Conservation (phyloP, 2,329 filamentous ascomycete genomes). For the Fusarium phyllophilum region DNA sequence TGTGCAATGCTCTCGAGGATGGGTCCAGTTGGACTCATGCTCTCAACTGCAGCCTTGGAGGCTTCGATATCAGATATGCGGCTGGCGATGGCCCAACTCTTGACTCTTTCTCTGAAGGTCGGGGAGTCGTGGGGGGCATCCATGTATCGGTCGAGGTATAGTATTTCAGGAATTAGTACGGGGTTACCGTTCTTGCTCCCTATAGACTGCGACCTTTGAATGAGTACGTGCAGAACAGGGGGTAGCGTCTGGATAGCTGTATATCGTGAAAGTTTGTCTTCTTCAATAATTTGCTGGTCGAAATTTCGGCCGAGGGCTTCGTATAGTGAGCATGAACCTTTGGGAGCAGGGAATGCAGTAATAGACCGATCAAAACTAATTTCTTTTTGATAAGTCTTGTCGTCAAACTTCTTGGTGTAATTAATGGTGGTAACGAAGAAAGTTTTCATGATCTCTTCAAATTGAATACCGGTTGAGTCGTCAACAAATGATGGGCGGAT, state of each 20-base stretch:
- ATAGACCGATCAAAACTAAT: conserved; percentile 70
- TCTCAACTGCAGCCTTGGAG: conserved; percentile 43
- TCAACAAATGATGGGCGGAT: conserved; percentile 76
- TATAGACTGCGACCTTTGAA: conserved; percentile 83
- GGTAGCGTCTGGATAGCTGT: conserved; percentile 80
- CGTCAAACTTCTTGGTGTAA: conserved; percentile 65
- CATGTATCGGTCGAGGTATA: conserved; percentile 92
- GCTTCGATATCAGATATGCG: conserved; percentile 67
- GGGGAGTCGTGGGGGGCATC: conserved; percentile 69
- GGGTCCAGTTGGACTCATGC: conserved; percentile 40
- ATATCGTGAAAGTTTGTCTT: conserved; percentile 70
- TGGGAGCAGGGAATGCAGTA: conserved; percentile 66
- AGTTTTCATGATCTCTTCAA: conserved; percentile 80
- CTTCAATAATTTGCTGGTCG: conserved; percentile 78
- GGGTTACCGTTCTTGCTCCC: conserved; percentile 80
- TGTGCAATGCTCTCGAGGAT: conserved; percentile 43
- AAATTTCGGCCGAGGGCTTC: conserved; percentile 87
- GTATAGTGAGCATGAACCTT: conserved; percentile 73
- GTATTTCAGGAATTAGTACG: conserved; percentile 79
- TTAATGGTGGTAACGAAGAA: conserved; percentile 72
- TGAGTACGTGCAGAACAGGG: conserved; percentile 87
- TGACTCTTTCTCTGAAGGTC: conserved; percentile 71
- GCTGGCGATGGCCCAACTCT: conserved; percentile 79
- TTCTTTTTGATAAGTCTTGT: conserved; percentile 54
- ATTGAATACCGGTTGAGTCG: conserved; percentile 75